Evolutionary conservation across 176 grass and related monocot species (phyloP), one percentile per base, ranked within the genome.

Genomic region (Cenchrus purpureus): DNA sequence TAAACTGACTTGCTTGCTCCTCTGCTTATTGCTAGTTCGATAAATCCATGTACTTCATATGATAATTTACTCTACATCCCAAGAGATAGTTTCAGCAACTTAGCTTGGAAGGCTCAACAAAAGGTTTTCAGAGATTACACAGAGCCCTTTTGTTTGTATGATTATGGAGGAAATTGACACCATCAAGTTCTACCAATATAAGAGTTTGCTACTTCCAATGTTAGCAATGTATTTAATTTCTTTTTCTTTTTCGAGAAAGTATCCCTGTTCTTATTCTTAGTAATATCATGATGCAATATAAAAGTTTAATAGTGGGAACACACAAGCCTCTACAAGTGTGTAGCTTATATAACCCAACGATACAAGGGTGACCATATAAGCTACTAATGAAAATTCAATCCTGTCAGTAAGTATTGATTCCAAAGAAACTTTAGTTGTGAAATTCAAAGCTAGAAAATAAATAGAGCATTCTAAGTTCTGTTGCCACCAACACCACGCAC

Each of bases 361-460:
- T 44, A 40, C 20, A 82, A 49, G 12, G 2, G 10, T 42, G 13
- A 53, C 19, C 2, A 71, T 32, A 32, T 32, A 52, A 17, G 14
- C 6, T 65, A 8, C 7, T 22, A 69, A 16, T 85, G 44, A 70
- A 0, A 67, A 53, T 22, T 65, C 8, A 71, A 81, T 12, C 13
- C 4, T 6, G 71, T 20, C 67, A 79, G 13, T 44, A 22, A 31
- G 19, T 67, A 74, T 20, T 68, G 20, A 46, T 28, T 45, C 10
- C 17, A 45, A 0, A 77, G 2, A 54, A 42, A 45, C 28, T 12
- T 32, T 19, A 73, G 3, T 22, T 32, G 3, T 48, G 16, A 82
- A 87, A 29, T 74, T 71, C 58, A 22, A 70, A 42, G 10, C 16
- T 22, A 52, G 52, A 80, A 57, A 74, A 68, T 37, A 65, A 71